phyloP scores from a whole-genome alignment of 805 yeast species.

The Jamesozyma hellenica region DNA sequence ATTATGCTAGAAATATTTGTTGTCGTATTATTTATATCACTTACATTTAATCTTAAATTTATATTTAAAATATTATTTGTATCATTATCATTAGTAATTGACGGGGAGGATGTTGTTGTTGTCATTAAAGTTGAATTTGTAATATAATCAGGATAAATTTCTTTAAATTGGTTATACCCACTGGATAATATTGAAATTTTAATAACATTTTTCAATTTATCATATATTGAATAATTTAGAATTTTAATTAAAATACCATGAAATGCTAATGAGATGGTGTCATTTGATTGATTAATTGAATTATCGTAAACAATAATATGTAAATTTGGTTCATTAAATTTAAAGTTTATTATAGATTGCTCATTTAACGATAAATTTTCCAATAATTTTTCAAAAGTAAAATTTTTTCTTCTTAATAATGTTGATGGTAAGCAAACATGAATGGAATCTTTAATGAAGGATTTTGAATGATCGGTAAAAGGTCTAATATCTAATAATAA shows the following conservation, averaged over 20 bases:
- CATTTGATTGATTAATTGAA: constrained; percentile 14
- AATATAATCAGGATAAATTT: constrained; percentile 11
- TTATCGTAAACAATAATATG: constrained; percentile 22
- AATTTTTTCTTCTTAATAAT: constrained; percentile 62
- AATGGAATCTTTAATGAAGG: constrained; percentile 50
- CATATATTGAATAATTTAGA: constrained; percentile 7
- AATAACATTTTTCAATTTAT: not conserved
- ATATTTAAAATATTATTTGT: not conserved
- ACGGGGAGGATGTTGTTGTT: not conserved
- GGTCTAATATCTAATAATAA: constrained; percentile 58
- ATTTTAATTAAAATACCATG: constrained; percentile 23
- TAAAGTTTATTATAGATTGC: constrained; percentile 6
- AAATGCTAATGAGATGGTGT: constrained; percentile 19
- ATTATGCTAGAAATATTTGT: constrained; percentile 1
- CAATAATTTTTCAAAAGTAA: constrained; percentile 52
- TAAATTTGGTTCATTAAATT: constrained; percentile 8
- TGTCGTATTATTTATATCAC: constrained; percentile 1
- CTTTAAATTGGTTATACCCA: constrained; percentile 15
- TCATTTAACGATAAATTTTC: constrained; percentile 50
- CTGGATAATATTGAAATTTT: constrained; percentile 15
- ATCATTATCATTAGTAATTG: not conserved
- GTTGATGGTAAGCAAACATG: constrained; percentile 89
- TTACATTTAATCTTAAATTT: constrained; percentile 5
- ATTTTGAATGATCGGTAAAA: constrained; percentile 56
- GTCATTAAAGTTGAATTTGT: not conserved